Conservation (phyloP, 148 eudicot species). For the Cornus florida region DNA sequence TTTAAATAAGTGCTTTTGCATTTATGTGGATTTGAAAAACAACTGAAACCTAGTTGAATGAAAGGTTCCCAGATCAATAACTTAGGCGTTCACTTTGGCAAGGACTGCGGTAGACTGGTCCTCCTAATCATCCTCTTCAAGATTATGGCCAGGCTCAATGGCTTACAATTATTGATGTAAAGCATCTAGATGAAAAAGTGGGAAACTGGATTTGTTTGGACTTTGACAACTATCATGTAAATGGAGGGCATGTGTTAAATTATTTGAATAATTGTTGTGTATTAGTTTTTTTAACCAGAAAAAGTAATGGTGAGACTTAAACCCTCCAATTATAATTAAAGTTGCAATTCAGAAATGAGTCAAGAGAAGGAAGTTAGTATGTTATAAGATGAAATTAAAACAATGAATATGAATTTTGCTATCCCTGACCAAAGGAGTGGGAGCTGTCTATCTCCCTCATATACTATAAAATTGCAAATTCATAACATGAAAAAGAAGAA, state of each 20-base stretch:
- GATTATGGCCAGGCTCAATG: background rate
- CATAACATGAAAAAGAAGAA: too few species aligned
- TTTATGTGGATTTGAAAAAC: too few species aligned
- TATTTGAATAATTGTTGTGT: background rate
- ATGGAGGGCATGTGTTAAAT: background rate
- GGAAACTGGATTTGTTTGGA: background rate
- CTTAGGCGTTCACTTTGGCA: background rate
- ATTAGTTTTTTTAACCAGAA: too few species aligned
- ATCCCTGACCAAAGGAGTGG: too few species aligned
- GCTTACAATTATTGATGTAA: background rate
- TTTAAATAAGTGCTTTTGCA: background rate
- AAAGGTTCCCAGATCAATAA: background rate
- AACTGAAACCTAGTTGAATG: background rate
- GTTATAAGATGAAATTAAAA: background rate
- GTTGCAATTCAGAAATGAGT: too few species aligned
- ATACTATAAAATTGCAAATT: too few species aligned
- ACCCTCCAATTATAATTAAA: too few species aligned
- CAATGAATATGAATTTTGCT: background rate
- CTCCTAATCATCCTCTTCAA: background rate
- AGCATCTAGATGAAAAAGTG: background rate
- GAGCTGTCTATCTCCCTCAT: too few species aligned
- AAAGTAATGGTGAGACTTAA: too few species aligned
- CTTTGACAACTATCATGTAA: too few species aligned
- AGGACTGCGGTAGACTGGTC: background rate
- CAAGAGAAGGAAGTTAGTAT: too few species aligned